Base-by-base conservation (phyloP, 106 monocot species). In the Dactylorhiza incarnata region DNA sequence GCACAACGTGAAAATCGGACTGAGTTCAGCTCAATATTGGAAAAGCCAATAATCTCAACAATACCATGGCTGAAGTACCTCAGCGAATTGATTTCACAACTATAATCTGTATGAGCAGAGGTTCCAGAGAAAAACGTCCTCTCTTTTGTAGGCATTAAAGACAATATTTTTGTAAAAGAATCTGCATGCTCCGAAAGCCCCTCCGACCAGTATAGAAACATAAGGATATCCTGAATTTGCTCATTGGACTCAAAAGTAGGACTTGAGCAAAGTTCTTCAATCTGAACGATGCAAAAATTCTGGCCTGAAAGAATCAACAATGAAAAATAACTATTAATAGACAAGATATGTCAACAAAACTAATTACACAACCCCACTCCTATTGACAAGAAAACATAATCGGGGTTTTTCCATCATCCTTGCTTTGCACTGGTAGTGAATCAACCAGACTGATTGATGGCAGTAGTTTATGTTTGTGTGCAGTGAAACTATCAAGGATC, bases 171-270 rank as follows among this genome's bases (percentile, higher is more conserved):
- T 55, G 87, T 87, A 78, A 89, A 91, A 67, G 81, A 82, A 78
- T 94, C 94, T 50, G 86, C 77, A 69, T 89, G 84, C 84, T 94
- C 89, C 37, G 86, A 83, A 71, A 91, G 86, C 63, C 91, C 94
- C 58, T 94, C 91, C 16, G 86, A 89, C 11, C 69, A 85, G 75
- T 73, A 86, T 20, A 99, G 79, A 77, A 91, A 94, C 87, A 91
- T 71, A 44, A 85, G 61, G 71, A 99, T 86, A 46, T 94, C 97
- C 68, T 88, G 91, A 61, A 97, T 87, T 72, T 73, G 83, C 45
- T 84, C 84, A 73, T 77, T 76, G 10, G 86, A 81, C 44, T 84
- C 12, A 58, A 50, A 65, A 44, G 71, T 48, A 24, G 84, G 75
- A 81, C 84, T 86, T 19, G 83, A 81, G 81, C 78, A 89, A 20